Evolutionary conservation across 148 eudicot species (phyloP).

Genomic region (Rhododendron mucronatum): DNA sequence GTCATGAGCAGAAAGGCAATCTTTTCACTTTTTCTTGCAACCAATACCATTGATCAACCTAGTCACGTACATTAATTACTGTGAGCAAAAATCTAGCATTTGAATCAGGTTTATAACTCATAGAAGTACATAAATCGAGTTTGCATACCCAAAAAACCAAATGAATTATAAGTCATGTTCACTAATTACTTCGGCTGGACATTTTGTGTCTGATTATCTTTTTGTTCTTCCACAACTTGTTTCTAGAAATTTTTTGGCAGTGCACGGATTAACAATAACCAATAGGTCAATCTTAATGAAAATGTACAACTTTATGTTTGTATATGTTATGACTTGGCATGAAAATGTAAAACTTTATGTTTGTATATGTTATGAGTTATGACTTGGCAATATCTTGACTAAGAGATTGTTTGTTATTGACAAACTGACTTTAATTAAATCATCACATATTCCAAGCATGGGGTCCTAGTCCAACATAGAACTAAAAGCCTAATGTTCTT

Average conservation of each 20-base stretch:
- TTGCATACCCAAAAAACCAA: not conserved
- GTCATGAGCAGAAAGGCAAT: not conserved
- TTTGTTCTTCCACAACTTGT: not conserved
- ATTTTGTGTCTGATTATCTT: not conserved
- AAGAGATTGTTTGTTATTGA: not conserved
- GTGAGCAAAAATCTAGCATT: not conserved
- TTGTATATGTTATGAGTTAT: not conserved
- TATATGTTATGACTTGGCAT: not conserved
- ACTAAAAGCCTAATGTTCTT: not conserved
- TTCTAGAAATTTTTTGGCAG: not conserved
- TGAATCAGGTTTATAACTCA: not conserved
- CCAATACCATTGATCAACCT: not conserved
- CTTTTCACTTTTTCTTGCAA: not conserved
- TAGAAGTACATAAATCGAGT: not conserved
- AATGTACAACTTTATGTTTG: not conserved
- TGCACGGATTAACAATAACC: not conserved
- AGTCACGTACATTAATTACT: not conserved
- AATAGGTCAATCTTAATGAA: not conserved
- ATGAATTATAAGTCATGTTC: not conserved
- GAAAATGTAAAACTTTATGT: not conserved
- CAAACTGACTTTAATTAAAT: not conserved
- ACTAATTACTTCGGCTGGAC: not conserved
- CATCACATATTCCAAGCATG: not conserved
- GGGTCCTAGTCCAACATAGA: not conserved
- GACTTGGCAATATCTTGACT: not conserved